Conservation (phyloP, 441 rosid species). For the Raphanus hybrid region DNA sequence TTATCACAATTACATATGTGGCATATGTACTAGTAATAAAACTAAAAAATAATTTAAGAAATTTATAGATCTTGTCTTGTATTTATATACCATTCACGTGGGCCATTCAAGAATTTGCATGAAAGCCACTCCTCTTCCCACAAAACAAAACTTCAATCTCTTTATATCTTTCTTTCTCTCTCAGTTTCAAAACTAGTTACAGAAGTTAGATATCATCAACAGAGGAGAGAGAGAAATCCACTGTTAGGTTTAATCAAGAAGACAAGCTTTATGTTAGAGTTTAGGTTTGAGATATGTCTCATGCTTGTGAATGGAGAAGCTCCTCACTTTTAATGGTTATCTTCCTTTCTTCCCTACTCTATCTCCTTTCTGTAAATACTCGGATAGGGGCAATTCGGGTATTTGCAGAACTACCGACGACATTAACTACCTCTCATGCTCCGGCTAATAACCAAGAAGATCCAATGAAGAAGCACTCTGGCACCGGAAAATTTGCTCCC, state of each 20-base stretch:
- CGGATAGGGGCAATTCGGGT: slow-evolving; percentile 54
- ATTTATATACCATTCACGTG: slow-evolving; percentile 43
- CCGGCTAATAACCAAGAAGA: slow-evolving; percentile 36
- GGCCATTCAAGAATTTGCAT: slow-evolving; percentile 43
- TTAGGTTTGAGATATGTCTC: slow-evolving; percentile 42
- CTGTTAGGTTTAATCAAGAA: slow-evolving; percentile 39
- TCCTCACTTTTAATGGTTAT: slow-evolving; percentile 25
- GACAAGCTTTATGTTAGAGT: slow-evolving; percentile 43
- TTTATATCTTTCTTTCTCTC: slow-evolving; percentile 20
- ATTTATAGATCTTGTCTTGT: slow-evolving; percentile 34
- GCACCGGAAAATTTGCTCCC: slow-evolving; percentile 42
- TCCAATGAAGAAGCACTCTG: slow-evolving; percentile 49
- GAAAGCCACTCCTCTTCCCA: slow-evolving; percentile 38
- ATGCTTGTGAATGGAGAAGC: slow-evolving; percentile 42
- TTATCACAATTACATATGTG: slow-evolving; percentile 17
- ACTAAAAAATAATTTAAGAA: slow-evolving; percentile 1
- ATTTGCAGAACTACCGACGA: slow-evolving; percentile 37
- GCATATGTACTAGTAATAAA: slow-evolving; percentile 19
- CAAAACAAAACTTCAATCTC: slow-evolving; percentile 34
- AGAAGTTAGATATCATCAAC: slow-evolving; percentile 28
- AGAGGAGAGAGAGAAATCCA: slow-evolving; percentile 4
- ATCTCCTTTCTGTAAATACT: slow-evolving; percentile 20
- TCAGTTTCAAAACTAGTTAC: slow-evolving; percentile 19
- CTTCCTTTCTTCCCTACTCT: slow-evolving; percentile 35
- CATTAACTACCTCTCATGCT: not conserved